Evolutionary conservation across 23 red algal genomes (phyloP), one percentile per base, ranked within the genome.

Genomic region (Gracilaria vermiculophylla): DNA sequence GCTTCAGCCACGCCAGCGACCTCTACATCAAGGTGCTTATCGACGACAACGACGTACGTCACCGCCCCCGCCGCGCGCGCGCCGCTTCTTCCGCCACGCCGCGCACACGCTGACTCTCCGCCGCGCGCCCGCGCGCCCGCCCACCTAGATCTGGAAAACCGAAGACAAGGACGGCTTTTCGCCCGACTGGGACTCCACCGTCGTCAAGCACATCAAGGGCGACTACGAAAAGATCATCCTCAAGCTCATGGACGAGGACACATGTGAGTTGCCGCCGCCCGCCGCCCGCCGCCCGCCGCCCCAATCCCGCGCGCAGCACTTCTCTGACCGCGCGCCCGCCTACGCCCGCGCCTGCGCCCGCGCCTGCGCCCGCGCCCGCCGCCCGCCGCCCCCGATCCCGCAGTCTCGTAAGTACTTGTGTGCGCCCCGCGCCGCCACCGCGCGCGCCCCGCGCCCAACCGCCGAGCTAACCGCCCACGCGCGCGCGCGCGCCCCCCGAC

Each of bases 191-290:
- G 84, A 88, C 73, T 77, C 69, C 69, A 88, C 84, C 19, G 27
- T 64, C 28, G 69, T 67, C 53, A 88, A 88, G 39, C 84, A 88
- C 57, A 78, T 88, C 69, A 88, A 88, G 70, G 84, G 84, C 51
- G 84, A 88, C 52, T 88, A 88, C 53, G 67, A 88, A 34, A 88
- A 73, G 84, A 69, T 88, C 70, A 62, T 76, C 53, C 31, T 88
- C 66, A 88, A 77, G 35, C 72, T 88, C 33, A 77, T 88, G 84
- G 84, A 88, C 34, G 84, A 88, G 54, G 84, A 88, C 32, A 88
- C 84, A 29, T 88, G 66, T 88, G 33, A 13, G 84, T 88, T 69
- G 25, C n/a, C n/a, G n/a, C n/a, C n/a, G n/a, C n/a, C n/a, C n/a
- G n/a, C n/a, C n/a, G 37, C 11, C 37, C 28, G 4, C 52, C 52